phyloP scores from a whole-genome alignment of 176 grass and related monocot genomes.

The Lolium rigidum region DNA sequence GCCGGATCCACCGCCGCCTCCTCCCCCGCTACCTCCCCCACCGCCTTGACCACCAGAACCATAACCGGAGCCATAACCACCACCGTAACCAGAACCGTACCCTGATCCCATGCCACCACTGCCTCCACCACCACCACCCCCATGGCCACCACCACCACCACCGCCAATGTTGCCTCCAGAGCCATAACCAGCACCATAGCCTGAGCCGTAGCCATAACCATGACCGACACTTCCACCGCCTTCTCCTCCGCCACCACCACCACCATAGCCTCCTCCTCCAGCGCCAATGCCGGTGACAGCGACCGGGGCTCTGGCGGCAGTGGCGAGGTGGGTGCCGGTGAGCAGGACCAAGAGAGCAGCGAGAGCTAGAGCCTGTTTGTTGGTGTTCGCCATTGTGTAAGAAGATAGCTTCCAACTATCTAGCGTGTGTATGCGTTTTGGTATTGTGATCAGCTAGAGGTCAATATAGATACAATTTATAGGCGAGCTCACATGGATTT shows the following conservation, averaged over 20 bases:
- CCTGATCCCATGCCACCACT: neutral
- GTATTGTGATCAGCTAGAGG: neutral
- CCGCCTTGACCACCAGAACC: neutral
- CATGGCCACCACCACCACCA: neutral
- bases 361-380: neutral
- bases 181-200: neutral
- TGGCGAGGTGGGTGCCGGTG: neutral
- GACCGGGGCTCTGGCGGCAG: neutral
- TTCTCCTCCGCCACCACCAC: conserved; percentile 4
- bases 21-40: neutral
- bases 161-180: neutral
- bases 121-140: neutral
- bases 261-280: neutral
- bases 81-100: neutral
- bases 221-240: neutral
- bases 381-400: conserved; percentile 18
- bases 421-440: neutral
- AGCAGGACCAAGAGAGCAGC: neutral
- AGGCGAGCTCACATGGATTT: neutral
- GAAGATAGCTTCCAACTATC: neutral
- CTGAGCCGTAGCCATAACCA: conserved; percentile 5
- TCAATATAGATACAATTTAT: neutral
- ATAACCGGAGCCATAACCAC: neutral
- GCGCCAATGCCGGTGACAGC: neutral
- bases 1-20: neutral